Evolutionary conservation across 192 early-diverging fungal genomes (phyloP).

Genomic region (Helicostylum pulchrum): DNA sequence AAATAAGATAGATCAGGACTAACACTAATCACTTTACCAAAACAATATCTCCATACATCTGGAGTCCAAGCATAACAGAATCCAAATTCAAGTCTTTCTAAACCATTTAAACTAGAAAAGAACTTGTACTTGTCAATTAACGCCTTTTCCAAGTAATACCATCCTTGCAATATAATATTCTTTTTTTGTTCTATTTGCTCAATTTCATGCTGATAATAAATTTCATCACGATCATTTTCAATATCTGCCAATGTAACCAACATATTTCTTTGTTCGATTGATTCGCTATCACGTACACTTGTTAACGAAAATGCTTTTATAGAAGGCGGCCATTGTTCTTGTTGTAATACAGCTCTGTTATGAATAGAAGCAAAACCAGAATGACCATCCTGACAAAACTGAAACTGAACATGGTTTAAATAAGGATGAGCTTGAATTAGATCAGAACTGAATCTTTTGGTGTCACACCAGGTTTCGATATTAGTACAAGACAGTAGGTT

Average conservation of each 20-base stretch:
- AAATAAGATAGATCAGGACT: not conserved
- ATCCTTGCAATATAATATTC: not conserved
- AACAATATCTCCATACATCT: not conserved
- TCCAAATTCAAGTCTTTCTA: conserved; percentile 6
- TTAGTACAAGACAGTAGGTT: not conserved
- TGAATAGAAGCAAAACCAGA: conserved; percentile 10
- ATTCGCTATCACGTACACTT: conserved; percentile 1
- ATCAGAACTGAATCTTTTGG: conserved; percentile 10
- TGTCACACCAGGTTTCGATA: conserved; percentile 18
- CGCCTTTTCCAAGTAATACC: not conserved
- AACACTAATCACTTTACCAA: not conserved
- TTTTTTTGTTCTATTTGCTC: conserved; percentile 4
- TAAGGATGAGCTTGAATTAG: not conserved
- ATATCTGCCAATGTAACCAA: conserved; percentile 1
- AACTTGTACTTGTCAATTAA: conserved; percentile 4
- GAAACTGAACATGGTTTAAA: not conserved
- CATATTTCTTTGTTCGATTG: conserved; percentile 1
- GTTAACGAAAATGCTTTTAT: not conserved
- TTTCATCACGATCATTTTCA: not conserved
- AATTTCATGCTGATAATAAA: conserved; percentile 2
- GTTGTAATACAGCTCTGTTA: not conserved
- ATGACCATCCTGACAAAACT: conserved; percentile 10
- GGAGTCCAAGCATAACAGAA: conserved; percentile 17
- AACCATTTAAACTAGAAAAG: not conserved
- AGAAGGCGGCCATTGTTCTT: not conserved